Evolutionary conservation across 768 basidiomycete species (phyloP), one percentile per base, ranked within the genome.

Genomic region (Amanita exitialis): DNA sequence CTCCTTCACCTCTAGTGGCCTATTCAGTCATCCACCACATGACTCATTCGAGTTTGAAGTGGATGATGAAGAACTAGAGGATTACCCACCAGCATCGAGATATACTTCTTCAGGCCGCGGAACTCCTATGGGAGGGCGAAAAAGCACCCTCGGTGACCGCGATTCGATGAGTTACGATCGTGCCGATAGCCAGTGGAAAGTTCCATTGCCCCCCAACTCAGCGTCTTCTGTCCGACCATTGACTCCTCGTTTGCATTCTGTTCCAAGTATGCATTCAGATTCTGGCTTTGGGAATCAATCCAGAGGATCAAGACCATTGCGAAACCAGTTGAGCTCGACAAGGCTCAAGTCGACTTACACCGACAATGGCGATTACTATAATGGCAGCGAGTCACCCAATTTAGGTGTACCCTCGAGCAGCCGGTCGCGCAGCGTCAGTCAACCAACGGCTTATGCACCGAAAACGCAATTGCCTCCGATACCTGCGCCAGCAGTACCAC

Each of bases 401-500:
- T 18, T 44, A 9, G 47, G 45, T 49, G 54, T 65, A 56, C 68
- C 69, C 3, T 66, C 73, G 7, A 61, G 69, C 38, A 77, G 57
- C 56, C 79, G 88, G 48, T 83, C 82, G 23, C 75, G 88, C 48
- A 90, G 86, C 59, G 79, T 79, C n/a, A 90, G 87, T 63, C 86
- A 89, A 59, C 87, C 88, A 1, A 79, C 67, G 37, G 79, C 80
- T 23, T 89, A 88, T 58, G 65, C 80, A 12, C 79, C 84, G 18
- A 74, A 75, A 54, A 60, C 69, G 13, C 69, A 67, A 8, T 75
- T 75, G 10, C 74, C 79, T 12, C 88, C 87, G 9, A 71, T 82
- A 21, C 74, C 77, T 28, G 65, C 75, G 34, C 63, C 59, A 28
- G 52, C 60, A 13, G 36, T 52, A 18, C 52, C 53, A 42, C 64